These are phyloP conservation scores for Apostasia ramifera DNA, from an alignment of 106 monocot genomes.

Conservation along the genomic window DNA sequence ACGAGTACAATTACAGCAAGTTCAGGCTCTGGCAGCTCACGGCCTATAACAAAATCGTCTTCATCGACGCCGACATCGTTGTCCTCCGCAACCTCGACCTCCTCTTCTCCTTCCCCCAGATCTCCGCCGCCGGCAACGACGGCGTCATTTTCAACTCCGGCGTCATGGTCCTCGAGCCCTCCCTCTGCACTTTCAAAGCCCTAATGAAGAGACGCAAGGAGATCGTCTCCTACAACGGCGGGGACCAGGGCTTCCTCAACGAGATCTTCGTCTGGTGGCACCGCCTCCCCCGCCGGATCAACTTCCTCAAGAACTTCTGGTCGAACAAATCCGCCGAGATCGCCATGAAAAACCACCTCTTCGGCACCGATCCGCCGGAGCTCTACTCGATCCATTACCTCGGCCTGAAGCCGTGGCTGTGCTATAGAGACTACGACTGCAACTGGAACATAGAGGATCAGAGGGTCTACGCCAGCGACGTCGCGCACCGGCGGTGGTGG, in stretches of 20 bases:
- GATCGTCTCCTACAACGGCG: constrained; percentile 82
- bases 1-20: constrained; percentile 98
- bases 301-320: constrained; percentile 84
- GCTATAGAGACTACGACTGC: constrained; percentile 78
- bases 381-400: constrained; percentile 65
- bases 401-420: constrained; percentile 83
- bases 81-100: constrained; percentile 76
- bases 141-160: constrained; percentile 85
- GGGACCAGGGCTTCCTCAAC: constrained; percentile 87
- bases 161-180: constrained; percentile 83
- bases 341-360: constrained; percentile 40
- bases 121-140: constrained; percentile 70
- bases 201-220: constrained; percentile 34
- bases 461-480: constrained; percentile 66
- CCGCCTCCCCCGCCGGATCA: constrained; percentile 67
- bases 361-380: constrained; percentile 57
- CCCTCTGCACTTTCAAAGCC: constrained; percentile 45
- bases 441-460: constrained; percentile 60
- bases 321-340: constrained; percentile 43
- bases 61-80: constrained; percentile 75
- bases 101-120: constrained; percentile 69
- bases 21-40: constrained; percentile 79
- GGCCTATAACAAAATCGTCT: constrained; percentile 56
- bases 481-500: constrained; percentile 74
- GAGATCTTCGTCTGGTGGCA: constrained; percentile 94